Evolutionary conservation across 2,329 filamentous ascomycete genomes (phyloP).

Genomic region (Bipolaris victoriae): DNA sequence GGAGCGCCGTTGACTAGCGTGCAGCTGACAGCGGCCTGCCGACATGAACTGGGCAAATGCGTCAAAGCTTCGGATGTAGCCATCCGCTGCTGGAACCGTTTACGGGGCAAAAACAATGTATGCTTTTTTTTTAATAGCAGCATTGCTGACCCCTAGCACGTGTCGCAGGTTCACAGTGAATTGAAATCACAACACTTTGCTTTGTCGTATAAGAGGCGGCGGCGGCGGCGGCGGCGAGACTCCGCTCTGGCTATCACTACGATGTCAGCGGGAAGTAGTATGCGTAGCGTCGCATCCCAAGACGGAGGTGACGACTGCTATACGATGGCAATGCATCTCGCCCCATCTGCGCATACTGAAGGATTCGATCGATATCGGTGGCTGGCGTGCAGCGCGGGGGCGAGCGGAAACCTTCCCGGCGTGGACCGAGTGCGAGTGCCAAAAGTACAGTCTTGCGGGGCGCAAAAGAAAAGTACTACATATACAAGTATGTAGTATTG

Average conservation of each 20-base stretch:
- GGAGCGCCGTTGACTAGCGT: slow-evolving; percentile 10
- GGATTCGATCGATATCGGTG: not conserved
- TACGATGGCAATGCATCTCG: not conserved
- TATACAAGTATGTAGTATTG: not conserved
- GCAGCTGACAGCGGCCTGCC: slow-evolving; percentile 1
- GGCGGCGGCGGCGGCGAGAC: not conserved
- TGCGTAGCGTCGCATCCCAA: not conserved
- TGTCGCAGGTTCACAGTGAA: not conserved
- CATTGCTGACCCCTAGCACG: not conserved
- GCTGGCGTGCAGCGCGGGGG: not conserved
- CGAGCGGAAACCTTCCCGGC: not conserved
- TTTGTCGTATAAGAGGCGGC: not conserved
- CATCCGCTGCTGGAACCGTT: slow-evolving; percentile 9
- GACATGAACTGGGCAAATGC: not conserved
- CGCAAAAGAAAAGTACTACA: not conserved
- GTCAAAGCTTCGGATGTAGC: not conserved
- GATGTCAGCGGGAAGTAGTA: not conserved
- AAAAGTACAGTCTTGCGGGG: not conserved
- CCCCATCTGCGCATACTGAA: not conserved
- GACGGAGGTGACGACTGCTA: not conserved
- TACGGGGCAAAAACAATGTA: not conserved
- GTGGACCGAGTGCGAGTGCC: not conserved
- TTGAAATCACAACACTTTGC: slow-evolving; percentile 17
- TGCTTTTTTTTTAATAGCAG: not conserved
- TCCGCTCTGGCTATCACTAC: not conserved